Evolutionary conservation across 768 basidiomycete genomes (phyloP), one percentile per base, ranked within the genome.

Genomic region (Arthromyces matolae): DNA sequence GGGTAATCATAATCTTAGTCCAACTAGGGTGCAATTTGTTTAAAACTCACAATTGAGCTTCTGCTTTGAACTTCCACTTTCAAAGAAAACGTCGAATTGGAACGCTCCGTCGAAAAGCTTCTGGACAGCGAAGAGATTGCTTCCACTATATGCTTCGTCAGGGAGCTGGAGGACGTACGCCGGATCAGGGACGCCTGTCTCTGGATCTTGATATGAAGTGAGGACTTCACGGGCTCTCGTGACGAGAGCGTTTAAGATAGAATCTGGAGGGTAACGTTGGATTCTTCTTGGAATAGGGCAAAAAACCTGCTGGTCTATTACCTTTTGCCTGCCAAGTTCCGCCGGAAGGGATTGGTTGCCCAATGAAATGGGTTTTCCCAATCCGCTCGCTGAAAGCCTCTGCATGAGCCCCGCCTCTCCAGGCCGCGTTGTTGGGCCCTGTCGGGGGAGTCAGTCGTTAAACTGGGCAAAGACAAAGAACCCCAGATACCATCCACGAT

Each of bases 71-170:
- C 84, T 89, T 23, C 66, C 80, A 47, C 86, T 86, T 56, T 96
- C 91, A 60, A 84, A 96, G 64, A 85, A 83, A 13, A 97, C 76
- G 57, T 98, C 95, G 60, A 94, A 93, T 49, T 87, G 80, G 69
- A 95, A 97, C 23, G 78, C 72, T 1, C 89, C 92, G 9, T 90
- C 84, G 51, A 87, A 92, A 4, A 73, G 72, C 62, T 93, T 94
- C 64, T 98, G 94, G 38, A 94, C 76, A 9, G 87, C 93, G 60
- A 77, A 93, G 22, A 96, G 72, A 60, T 93, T 95, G 64, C 86
- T 86, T 33, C 76, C 78, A 10, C 77, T 74, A 45, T 82, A 76
- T 7, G 81, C 71, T 39, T 90, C 85, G 57, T 96, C 84, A 2
- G 89, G 77, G 3, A 96, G 69, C 32, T 83, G 83, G 8, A 94